Percentiles rank a stretch among this genome's conserved stretches.
Conservation (phyloP, 768 basidiomycete genomes). For the Jaapia argillacea region DNA sequence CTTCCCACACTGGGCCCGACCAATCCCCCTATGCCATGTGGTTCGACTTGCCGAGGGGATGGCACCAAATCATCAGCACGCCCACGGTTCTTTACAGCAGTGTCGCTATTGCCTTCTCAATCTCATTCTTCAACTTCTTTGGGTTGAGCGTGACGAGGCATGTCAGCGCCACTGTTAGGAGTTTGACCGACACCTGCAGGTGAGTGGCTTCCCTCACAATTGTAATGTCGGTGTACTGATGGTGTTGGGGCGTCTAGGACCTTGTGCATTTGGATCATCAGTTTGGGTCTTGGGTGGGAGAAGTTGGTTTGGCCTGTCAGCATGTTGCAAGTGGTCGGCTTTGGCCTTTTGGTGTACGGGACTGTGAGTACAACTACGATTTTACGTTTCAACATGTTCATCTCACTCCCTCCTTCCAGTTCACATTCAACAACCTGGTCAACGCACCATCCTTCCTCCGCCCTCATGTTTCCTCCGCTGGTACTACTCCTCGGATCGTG, state of each 20-base stretch:
- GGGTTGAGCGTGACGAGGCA: slow-evolving; percentile 88
- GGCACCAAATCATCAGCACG: slow-evolving; percentile 78
- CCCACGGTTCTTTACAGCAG: slow-evolving; percentile 40
- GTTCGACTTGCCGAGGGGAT: slow-evolving; percentile 87
- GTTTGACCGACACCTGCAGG: slow-evolving; percentile 89
- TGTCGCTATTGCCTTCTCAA: slow-evolving; percentile 38
- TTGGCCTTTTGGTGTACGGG: slow-evolving; percentile 82
- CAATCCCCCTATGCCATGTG: slow-evolving; percentile 46
- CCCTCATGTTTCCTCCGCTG: slow-evolving; percentile 25
- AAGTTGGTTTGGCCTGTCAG: slow-evolving; percentile 73
- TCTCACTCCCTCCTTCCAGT: slow-evolving; percentile 22
- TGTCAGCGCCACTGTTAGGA: slow-evolving; percentile 88
- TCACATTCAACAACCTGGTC: slow-evolving; percentile 86
- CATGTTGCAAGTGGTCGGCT: slow-evolving; percentile 74
- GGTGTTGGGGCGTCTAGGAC: no score
- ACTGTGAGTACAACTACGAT: slow-evolving; percentile 1
- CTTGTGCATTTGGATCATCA: slow-evolving; percentile 91
- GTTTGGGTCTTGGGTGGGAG: slow-evolving; percentile 88
- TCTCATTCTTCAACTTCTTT: slow-evolving; percentile 56
- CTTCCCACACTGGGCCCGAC: slow-evolving; percentile 67
- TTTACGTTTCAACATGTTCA: slow-evolving; percentile 6
- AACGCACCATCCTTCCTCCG: slow-evolving; percentile 53
- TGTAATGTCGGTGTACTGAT: no score
- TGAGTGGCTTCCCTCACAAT: no score
- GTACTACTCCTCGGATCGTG: no score